Evolutionary conservation across 768 basidiomycete species (phyloP), one percentile per base, ranked within the genome.

Genomic region (Hypsizygus marmoreus): DNA sequence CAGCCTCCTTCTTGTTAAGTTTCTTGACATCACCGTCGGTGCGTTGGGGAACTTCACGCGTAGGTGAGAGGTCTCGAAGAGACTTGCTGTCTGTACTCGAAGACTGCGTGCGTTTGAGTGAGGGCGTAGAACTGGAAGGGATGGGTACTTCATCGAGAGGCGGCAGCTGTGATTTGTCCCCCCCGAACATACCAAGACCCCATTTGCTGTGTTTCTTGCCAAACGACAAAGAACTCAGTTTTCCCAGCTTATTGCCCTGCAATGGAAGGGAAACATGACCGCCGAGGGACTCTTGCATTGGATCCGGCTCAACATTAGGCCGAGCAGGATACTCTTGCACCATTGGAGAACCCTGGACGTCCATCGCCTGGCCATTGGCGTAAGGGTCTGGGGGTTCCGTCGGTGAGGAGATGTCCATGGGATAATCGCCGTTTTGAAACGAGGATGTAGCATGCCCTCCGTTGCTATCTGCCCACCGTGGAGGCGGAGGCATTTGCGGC

Each of bases 91-190:
- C 86, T 22, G 84, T 84, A 58, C 88, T 87, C 17, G 82, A 80
- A 13, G 90, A 88, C 54, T 88, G 82, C 17, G 86, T 76, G 45
- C 90, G 85, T 64, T 91, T 91, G 62, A 88, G 79, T 3, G 84
- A 82, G 20, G 84, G 77, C 4, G 76, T 79, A 43, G 77, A 80
- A 48, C 67, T 72, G 17, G 80, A 69, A 23, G 74, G 67, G 30
- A 77, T 72, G 10, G 80, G 79, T 14, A 79, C 69, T 69, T 91
- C 88, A 33, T 90, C 87, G 28, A 89, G 80, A 26, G 88, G 85
- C 28, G 88, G 80, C 6, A 90, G 69, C 57, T 82, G 76, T 13
- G 72, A 71, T 57, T 88, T 88, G 60, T 91, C 88, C 31, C 79
- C 75, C 23, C 88, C 84, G 65, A 91, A 91, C 75, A 89, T 83